These are phyloP conservation scores for Orbilia ellipsospora DNA, from an alignment of 2,329 filamentous ascomycete species.

Conservation along the genomic window DNA sequence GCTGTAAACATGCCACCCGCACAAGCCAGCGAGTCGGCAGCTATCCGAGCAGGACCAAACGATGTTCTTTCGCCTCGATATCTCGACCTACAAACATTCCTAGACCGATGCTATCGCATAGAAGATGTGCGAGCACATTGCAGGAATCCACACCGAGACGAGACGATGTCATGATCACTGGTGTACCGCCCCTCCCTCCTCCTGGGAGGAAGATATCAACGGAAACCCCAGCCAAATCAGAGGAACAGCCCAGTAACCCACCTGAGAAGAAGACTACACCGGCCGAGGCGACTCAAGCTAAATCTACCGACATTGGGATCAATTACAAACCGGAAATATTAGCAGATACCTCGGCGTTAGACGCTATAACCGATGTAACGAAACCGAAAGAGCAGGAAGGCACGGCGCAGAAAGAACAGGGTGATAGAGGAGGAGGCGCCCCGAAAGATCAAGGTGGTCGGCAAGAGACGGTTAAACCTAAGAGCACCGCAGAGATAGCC, in stretches of 20 bases:
- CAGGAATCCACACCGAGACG: conserved; percentile 31
- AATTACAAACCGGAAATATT: conserved; percentile 37
- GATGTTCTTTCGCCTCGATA: conserved; percentile 49
- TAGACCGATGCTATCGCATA: conserved; percentile 20
- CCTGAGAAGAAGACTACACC: conserved; percentile 10
- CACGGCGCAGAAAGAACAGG: not conserved
- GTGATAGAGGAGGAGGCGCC: conserved; percentile 3
- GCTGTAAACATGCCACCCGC: conserved; percentile 49
- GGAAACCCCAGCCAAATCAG: conserved; percentile 2
- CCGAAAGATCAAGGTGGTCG: conserved; percentile 15
- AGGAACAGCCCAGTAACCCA: conserved; percentile 20
- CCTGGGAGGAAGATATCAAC: conserved; percentile 6
- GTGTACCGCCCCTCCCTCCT: conserved; percentile 17
- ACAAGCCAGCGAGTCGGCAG: conserved; percentile 28
- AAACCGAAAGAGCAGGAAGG: conserved; percentile 4
- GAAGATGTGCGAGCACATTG: conserved; percentile 36
- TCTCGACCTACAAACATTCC: conserved; percentile 15
- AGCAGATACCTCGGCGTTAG: conserved; percentile 37
- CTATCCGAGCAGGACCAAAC: conserved; percentile 36
- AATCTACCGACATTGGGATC: conserved; percentile 39
- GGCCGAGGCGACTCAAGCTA: not conserved
- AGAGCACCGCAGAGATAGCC: not conserved
- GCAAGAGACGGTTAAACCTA: conserved; percentile 1
- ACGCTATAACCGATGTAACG: conserved; percentile 30
- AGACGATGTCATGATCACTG: conserved; percentile 35